These are phyloP conservation scores for Aspergillus pseudoterreus DNA, from an alignment of 2,329 filamentous ascomycete genomes.

Conservation along the genomic window DNA sequence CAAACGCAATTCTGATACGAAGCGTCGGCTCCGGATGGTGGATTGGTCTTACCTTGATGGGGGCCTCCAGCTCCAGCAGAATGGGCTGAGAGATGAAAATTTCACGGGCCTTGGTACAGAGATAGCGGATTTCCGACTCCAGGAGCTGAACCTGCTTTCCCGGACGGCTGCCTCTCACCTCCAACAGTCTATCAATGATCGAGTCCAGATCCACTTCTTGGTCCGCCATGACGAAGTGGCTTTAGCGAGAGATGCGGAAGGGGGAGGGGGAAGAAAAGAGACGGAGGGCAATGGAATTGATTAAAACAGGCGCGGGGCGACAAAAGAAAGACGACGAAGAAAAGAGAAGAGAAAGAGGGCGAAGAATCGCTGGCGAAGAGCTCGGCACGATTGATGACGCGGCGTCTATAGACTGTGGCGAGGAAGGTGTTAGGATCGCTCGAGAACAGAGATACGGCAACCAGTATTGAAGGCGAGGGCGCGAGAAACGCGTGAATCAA, in stretches of 20 bases:
- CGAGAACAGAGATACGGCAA: constrained; percentile 10
- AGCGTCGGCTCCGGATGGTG: background rate
- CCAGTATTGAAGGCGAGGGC: background rate
- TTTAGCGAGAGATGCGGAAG: constrained; percentile 27
- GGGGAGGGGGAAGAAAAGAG: constrained; percentile 22
- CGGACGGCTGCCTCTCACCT: constrained; percentile 94
- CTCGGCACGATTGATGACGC: constrained; percentile 30
- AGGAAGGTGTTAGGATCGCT: constrained; percentile 7
- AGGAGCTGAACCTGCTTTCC: constrained; percentile 98
- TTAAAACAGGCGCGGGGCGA: constrained; percentile 19
- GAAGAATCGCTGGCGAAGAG: constrained; percentile 28
- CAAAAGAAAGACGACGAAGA: constrained; percentile 21
- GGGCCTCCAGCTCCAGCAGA: constrained; percentile 92
- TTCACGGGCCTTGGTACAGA: constrained; percentile 97
- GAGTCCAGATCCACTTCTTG: constrained; percentile 96
- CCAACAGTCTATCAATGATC: constrained; percentile 96
- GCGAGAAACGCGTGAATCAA: constrained; percentile 16
- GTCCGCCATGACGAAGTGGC: constrained; percentile 62
- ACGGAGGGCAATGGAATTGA: constrained; percentile 14
- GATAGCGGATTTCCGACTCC: constrained; percentile 91
- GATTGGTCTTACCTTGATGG: constrained; percentile 77
- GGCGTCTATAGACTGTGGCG: constrained; percentile 29
- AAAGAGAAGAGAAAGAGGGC: constrained; percentile 21
- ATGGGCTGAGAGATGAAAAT: constrained; percentile 99
- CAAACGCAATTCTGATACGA: background rate